A percentile compares a stretch with the other conserved stretches of the same genome.
Evolutionary conservation across 2,329 filamentous ascomycete species (phyloP).

Genomic region (Diaporthe citriasiana): DNA sequence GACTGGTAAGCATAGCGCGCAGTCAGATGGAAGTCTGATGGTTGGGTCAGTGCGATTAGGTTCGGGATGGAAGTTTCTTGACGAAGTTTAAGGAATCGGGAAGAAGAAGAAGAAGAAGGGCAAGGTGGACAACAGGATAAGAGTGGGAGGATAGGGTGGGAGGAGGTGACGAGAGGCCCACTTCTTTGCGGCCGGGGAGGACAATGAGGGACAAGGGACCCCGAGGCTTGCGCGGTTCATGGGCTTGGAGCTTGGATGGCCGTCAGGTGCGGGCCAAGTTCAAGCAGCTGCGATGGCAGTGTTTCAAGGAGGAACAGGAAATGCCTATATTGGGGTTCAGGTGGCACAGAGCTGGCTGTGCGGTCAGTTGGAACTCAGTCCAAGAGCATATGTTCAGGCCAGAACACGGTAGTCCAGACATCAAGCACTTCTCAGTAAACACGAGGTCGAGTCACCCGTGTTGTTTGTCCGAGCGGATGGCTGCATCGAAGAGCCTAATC

Average conservation of each 20-base stretch:
- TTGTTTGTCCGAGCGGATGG: constrained; percentile 4
- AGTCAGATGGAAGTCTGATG: neutral
- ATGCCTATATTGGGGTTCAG: neutral
- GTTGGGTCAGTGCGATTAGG: neutral
- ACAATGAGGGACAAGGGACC: neutral
- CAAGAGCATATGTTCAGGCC: neutral
- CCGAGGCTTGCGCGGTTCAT: constrained; percentile 16
- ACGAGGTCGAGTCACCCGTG: constrained; percentile 10
- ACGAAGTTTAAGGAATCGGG: neutral
- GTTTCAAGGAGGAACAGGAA: constrained; percentile 23
- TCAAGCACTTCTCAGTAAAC: neutral
- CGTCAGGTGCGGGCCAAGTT: neutral
- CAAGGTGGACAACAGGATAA: neutral
- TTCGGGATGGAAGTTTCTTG: constrained; percentile 15
- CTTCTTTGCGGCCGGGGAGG: constrained; percentile 21
- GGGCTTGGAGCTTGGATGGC: neutral
- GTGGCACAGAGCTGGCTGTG: constrained; percentile 7
- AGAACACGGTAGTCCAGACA: constrained; percentile 1
- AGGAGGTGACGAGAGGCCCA: constrained; percentile 26
- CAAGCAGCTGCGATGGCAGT: constrained; percentile 4
- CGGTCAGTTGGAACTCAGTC: neutral
- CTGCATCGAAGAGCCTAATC: constrained; percentile 14
- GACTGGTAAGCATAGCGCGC: constrained; percentile 13
- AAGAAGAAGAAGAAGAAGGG: neutral
- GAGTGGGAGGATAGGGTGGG: neutral